phyloP scores from a whole-genome alignment of 2,329 filamentous ascomycete species.

The Rhinocladiella mackenziei region DNA sequence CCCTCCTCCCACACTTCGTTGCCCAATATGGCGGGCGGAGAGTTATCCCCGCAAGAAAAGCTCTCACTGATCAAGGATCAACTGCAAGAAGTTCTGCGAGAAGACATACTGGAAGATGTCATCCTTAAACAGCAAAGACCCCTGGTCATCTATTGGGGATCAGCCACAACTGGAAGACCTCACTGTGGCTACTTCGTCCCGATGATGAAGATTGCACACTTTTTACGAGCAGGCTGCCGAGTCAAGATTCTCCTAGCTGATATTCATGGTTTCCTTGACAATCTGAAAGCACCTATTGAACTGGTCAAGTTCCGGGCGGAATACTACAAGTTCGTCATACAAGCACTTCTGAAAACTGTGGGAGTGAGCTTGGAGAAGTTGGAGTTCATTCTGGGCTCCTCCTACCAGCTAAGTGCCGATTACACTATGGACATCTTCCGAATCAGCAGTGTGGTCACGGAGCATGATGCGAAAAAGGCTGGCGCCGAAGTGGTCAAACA shows the following conservation, averaged over 20 bases:
- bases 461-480: constrained; percentile 82
- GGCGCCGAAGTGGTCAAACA: constrained; percentile 96
- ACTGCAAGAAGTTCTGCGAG: constrained; percentile 75
- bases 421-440: constrained; percentile 90
- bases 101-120: constrained; percentile 47
- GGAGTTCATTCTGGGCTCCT: constrained; percentile 77
- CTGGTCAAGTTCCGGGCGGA: constrained; percentile 75
- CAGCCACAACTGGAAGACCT: constrained; percentile 78
- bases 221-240: constrained; percentile 78
- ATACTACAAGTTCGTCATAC: constrained; percentile 79
- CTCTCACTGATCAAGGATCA: constrained; percentile 75
- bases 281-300: constrained; percentile 74
- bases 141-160: constrained; percentile 82
- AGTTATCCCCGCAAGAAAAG: constrained; percentile 51
- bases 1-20: background rate
- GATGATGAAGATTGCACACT: constrained; percentile 83
- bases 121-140: constrained; percentile 60
- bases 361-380: constrained; percentile 75
- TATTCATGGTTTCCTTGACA: constrained; percentile 55
- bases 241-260: constrained; percentile 69
- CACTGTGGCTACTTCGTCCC: constrained; percentile 89
- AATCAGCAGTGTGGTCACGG: constrained; percentile 64
- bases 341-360: constrained; percentile 68
- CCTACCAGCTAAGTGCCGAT: constrained; percentile 64
- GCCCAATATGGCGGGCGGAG: constrained; percentile 27